Base-by-base conservation (phyloP, 208 protist genomes). In the Naegleria gruberi region DNA sequence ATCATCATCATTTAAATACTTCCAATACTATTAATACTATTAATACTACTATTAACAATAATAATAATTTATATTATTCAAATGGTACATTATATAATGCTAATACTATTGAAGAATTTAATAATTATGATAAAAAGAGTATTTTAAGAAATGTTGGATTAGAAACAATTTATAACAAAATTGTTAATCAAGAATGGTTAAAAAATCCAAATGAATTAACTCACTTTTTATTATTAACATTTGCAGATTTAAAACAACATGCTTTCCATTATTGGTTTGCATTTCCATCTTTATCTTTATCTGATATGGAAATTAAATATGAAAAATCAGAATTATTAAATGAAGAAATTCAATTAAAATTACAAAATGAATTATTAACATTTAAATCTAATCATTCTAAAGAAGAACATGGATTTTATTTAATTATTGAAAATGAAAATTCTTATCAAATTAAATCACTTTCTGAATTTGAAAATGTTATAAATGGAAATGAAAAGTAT, bases 191-290 rank as follows among this genome's bases (percentile, higher is more conserved):
- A 19, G 51, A 15, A 12, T 92, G 91, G 34, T 30, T 95, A 10
- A 45, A 82, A 4, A 74, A 96, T 73, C 93, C 95, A 6, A 77
- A 57, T 10, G 90, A 92, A n/a, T 90, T 97, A 8, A 73, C 51
- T 17, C 90, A 90, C 85, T 97, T 97, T 89, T 89, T 96, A 17
- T 47, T 97, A n/a, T 87, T 96, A 10, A 92, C 94, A 1, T 97
- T 91, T 90, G 92, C 95, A 26, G 95, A 98, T 90, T 92, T 98
- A 6, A 98, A 98, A 91, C 93, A 94, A 57, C 94, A 96, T 92
- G 90, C 92, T 30, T 97, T 94, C 90, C 93, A 94, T 74, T 97
- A 97, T 92, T 95, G 93, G 92, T 96, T 97, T 86, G 94, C 92
- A 42, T 95, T 98, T 74, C 96, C 95, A 23, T 92, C 94, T 47